Conservation (phyloP, 2,329 filamentous ascomycete species). For the Pseudogymnoascus sp. region DNA sequence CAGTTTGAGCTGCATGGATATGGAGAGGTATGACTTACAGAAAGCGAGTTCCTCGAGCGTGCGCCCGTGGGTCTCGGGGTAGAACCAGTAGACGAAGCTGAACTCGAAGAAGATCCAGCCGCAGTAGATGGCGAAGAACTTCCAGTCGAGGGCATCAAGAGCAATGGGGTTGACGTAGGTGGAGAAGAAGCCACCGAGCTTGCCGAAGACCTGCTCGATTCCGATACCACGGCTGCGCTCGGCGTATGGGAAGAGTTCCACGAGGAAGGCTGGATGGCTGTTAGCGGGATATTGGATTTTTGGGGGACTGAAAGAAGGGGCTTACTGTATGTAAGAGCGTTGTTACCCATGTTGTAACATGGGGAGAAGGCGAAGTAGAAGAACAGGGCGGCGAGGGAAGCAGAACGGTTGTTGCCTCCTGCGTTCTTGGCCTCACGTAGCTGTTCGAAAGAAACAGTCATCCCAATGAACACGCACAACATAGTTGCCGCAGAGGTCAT, state of each 20-base stretch:
- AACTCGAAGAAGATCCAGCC: conserved; percentile 35
- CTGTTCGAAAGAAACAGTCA: conserved; percentile 43
- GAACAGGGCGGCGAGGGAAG: conserved; percentile 36
- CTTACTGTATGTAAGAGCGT: conserved; percentile 55
- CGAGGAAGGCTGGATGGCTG: conserved; percentile 37
- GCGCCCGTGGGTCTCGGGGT: conserved; percentile 36
- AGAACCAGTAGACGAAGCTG: conserved; percentile 36
- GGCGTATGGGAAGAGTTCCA: conserved; percentile 52
- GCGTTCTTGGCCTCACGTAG: conserved; percentile 30
- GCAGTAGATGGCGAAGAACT: conserved; percentile 37
- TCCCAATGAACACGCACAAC: conserved; percentile 45
- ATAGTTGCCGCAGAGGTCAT: conserved; percentile 46
- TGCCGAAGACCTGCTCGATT: conserved; percentile 28
- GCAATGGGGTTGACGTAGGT: conserved; percentile 40
- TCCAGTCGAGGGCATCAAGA: conserved; percentile 34
- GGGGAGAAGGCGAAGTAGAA: conserved; percentile 54
- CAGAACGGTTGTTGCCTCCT: conserved; percentile 18
- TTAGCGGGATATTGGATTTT: neutral
- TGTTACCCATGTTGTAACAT: conserved; percentile 58
- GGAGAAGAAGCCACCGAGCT: conserved; percentile 40
- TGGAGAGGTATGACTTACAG: conserved; percentile 27
- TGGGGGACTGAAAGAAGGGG: neutral
- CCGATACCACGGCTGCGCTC: conserved; percentile 50
- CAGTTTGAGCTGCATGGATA: neutral
- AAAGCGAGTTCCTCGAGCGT: conserved; percentile 40